These are phyloP conservation scores for Naganishia kalamii DNA, from an alignment of 768 basidiomycete species.

Conservation along the genomic window DNA sequence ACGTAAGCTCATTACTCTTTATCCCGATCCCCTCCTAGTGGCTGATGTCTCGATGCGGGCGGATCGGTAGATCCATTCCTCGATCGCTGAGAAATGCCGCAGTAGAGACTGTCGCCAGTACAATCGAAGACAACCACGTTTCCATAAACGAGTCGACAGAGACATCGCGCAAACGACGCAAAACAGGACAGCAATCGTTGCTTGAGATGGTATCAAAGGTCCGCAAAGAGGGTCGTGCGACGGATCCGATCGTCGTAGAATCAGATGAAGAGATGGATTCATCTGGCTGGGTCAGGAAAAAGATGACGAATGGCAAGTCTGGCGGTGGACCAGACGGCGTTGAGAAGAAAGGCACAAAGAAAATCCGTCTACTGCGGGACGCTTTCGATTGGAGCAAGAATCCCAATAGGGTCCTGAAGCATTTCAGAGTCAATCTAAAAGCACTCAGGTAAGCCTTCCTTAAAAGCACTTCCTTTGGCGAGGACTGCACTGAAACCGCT, in stretches of 20 bases:
- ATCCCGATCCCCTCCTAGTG: background rate
- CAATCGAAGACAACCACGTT: constrained; percentile 14
- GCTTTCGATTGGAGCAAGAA: constrained; percentile 21
- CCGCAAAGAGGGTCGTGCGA: background rate
- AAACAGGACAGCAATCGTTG: constrained; percentile 41
- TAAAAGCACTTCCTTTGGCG: background rate
- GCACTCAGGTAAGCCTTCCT: constrained; percentile 50
- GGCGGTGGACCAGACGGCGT: constrained; percentile 1
- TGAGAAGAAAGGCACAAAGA: background rate
- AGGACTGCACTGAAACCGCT: constrained; percentile 20
- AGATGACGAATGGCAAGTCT: constrained; percentile 4
- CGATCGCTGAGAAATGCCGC: constrained; percentile 6
- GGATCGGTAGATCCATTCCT: constrained; percentile 21
- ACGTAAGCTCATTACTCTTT: constrained; percentile 30
- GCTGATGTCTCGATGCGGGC: no score
- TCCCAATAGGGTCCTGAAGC: constrained; percentile 26
- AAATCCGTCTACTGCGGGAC: background rate
- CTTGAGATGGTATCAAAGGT: background rate
- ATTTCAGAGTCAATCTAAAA: constrained; percentile 53
- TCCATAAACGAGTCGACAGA: background rate
- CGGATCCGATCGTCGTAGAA: constrained; percentile 11
- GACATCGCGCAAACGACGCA: background rate
- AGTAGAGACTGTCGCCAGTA: constrained; percentile 13
- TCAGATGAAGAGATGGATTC: constrained; percentile 30
- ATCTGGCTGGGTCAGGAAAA: constrained; percentile 37